phyloP scores from a whole-genome alignment of 257 asterid species.

The Vinca minor region DNA sequence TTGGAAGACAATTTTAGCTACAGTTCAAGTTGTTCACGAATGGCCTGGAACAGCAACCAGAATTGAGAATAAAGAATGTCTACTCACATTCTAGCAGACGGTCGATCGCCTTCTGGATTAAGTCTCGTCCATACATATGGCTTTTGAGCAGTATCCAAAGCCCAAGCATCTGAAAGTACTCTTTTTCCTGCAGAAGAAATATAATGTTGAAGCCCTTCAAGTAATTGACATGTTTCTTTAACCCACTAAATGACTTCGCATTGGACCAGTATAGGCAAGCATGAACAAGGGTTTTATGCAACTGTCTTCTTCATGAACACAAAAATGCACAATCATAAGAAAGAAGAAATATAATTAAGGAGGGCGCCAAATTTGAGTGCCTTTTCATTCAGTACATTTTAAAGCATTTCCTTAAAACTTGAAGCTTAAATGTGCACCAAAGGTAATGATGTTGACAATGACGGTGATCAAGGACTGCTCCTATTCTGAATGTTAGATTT shows the following conservation, averaged over 20 bases:
- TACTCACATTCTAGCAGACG: constrained; percentile 93
- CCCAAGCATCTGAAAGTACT: constrained; percentile 98
- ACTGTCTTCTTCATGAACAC: background rate
- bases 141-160: constrained; percentile 95
- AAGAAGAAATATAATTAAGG: background rate
- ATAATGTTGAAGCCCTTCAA: background rate
- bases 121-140: constrained; percentile 96
- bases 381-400: background rate
- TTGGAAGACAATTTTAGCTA: background rate
- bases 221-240: background rate
- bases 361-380: background rate
- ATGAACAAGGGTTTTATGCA: background rate
- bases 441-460: background rate
- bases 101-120: constrained; percentile 91
- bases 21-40: background rate
- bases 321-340: background rate
- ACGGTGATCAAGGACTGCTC: background rate
- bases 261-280: background rate
- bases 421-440: background rate
- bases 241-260: background rate
- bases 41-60: constrained; percentile 4
- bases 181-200: constrained; percentile 59
- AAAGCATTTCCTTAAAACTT: background rate
- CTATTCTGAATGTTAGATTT: background rate
- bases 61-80: constrained; percentile 13